These are phyloP conservation scores for Phoma herbarum DNA, from an alignment of 2,329 filamentous ascomycete genomes.

Conservation along the genomic window DNA sequence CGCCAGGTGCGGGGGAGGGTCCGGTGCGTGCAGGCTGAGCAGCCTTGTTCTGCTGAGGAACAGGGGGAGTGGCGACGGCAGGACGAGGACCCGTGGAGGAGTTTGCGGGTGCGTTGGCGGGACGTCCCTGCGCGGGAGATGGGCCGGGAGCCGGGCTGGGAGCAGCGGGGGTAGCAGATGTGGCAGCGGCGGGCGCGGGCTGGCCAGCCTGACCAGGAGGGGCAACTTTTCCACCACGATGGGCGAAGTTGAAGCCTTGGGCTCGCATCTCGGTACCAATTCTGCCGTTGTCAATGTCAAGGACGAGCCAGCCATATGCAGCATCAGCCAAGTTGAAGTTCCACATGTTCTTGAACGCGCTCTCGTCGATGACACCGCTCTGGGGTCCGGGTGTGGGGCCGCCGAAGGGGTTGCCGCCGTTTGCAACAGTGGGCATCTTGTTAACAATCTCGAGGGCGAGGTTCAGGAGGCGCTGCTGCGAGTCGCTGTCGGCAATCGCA, in stretches of 20 bases:
- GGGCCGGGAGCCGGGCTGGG: constrained; percentile 53
- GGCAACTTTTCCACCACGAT: constrained; percentile 79
- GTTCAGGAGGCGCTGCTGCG: constrained; percentile 89
- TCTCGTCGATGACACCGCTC: constrained; percentile 94
- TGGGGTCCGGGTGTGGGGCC: constrained; percentile 78
- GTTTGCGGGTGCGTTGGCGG: constrained; percentile 41
- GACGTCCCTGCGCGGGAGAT: constrained; percentile 45
- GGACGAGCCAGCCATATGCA: constrained; percentile 92
- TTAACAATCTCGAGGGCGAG: constrained; percentile 93
- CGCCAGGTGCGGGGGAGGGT: constrained; percentile 53
- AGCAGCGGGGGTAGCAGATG: constrained; percentile 48
- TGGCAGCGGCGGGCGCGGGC: constrained; percentile 47
- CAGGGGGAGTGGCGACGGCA: constrained; percentile 47
- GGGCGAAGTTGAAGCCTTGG: constrained; percentile 98
- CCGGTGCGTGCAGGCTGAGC: constrained; percentile 51
- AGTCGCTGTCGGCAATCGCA: constrained; percentile 91
- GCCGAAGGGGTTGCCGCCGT: constrained; percentile 95
- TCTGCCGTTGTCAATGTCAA: constrained; percentile 93
- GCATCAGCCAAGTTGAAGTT: constrained; percentile 99
- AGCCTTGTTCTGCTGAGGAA: constrained; percentile 50
- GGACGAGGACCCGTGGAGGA: constrained; percentile 47
- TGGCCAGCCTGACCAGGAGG: constrained; percentile 51
- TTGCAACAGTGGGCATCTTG: constrained; percentile 96
- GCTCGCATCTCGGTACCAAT: constrained; percentile 99
- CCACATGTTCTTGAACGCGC: constrained; percentile 99